These are phyloP conservation scores for Fistulifera solaris DNA, from an alignment of 108 stramenopile genomes.

Conservation along the genomic window DNA sequence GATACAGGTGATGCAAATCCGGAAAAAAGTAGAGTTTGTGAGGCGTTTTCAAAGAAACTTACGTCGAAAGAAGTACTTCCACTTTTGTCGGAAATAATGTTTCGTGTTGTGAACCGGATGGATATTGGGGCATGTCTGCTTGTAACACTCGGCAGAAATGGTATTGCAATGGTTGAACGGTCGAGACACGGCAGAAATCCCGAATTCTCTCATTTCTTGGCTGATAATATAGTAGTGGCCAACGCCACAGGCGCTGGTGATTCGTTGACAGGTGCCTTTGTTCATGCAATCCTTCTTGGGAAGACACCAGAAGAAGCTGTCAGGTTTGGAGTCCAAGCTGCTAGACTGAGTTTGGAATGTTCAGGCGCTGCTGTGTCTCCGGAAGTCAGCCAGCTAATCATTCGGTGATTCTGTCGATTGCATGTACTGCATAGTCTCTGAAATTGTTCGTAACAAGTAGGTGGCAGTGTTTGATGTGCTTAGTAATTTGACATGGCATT, in stretches of 20 bases:
- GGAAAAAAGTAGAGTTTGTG: neutral
- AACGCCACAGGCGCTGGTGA: constrained; percentile 66
- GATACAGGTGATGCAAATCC: neutral
- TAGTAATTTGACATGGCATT: no score
- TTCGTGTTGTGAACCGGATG: constrained; percentile 32
- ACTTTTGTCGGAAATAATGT: neutral
- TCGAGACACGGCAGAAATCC: constrained; percentile 9
- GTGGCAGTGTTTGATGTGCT: no score
- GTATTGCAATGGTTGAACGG: constrained; percentile 32
- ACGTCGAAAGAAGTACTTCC: constrained; percentile 11
- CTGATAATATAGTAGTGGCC: constrained; percentile 13
- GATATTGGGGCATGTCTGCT: constrained; percentile 25
- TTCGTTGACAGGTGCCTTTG: constrained; percentile 49
- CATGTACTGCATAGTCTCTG: no score
- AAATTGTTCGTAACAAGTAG: no score
- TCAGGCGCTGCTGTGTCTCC: constrained; percentile 42
- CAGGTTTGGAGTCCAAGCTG: constrained; percentile 41
- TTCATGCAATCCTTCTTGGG: constrained; percentile 43
- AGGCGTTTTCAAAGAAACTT: no score
- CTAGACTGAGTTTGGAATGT: constrained; percentile 33
- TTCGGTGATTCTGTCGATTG: no score
- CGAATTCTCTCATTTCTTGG: constrained; percentile 26
- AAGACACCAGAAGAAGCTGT: constrained; percentile 23
- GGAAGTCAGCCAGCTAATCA: neutral
- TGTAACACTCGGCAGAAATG: constrained; percentile 35